Percentiles rank a stretch among this genome's conserved stretches.
phyloP scores from a whole-genome alignment of 2,329 filamentous ascomycete species.

The Trichoderma harzianum region DNA sequence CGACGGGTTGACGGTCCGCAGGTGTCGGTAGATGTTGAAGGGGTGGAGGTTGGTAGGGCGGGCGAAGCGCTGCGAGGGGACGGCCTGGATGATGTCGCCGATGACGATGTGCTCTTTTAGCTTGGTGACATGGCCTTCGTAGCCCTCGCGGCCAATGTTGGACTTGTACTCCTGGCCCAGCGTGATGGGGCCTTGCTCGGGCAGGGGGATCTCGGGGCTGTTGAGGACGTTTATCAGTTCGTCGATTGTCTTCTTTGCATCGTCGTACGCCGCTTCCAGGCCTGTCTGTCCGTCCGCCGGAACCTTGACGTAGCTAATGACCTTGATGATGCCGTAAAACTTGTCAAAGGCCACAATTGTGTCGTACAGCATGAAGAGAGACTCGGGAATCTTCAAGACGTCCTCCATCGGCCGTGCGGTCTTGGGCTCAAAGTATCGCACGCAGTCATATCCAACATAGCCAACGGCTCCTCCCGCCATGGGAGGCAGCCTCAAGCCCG shows the following conservation, averaged over 20 bases:
- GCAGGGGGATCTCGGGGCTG: conserved; percentile 71
- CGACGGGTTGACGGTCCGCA: conserved; percentile 95
- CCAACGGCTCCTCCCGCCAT: conserved; percentile 91
- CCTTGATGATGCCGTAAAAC: conserved; percentile 88
- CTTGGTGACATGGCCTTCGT: conserved; percentile 80
- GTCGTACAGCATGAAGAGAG: conserved; percentile 94
- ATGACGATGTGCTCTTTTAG: conserved; percentile 88
- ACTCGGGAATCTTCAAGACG: conserved; percentile 83
- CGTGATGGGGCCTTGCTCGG: conserved; percentile 69
- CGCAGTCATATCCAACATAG: conserved; percentile 96
- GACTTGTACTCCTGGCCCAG: conserved; percentile 78
- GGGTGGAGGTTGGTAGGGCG: conserved; percentile 88
- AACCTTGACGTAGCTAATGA: conserved; percentile 85
- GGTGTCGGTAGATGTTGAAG: conserved; percentile 95
- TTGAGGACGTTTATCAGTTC: conserved; percentile 69
- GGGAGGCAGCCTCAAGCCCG: conserved; percentile 76
- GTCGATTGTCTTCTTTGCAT: conserved; percentile 61
- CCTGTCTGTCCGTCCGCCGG: conserved; percentile 45
- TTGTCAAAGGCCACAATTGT: conserved; percentile 93
- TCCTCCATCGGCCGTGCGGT: conserved; percentile 88
- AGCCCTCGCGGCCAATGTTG: conserved; percentile 85
- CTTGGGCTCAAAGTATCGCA: conserved; percentile 96
- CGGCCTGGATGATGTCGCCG: conserved; percentile 96
- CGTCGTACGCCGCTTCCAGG: conserved; percentile 63
- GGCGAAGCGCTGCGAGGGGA: conserved; percentile 89